Evolutionary conservation across 495 filamentous ascomycete species (phyloP), one percentile per base, ranked within the genome.

Genomic region (Tuber brumale): DNA sequence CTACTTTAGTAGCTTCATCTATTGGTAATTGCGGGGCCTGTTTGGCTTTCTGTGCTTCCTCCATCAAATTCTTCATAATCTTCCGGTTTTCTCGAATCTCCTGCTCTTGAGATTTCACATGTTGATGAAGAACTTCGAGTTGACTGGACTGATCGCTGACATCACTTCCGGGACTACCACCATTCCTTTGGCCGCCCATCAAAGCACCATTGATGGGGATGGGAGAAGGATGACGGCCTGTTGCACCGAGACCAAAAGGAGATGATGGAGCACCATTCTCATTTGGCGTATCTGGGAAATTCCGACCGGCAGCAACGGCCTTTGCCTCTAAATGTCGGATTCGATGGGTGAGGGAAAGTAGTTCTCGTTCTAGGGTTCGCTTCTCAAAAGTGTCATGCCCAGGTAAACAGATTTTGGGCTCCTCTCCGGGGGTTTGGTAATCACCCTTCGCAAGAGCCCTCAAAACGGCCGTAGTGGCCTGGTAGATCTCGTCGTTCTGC

Each of bases 21-120:
- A 70, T 88, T 86, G 82, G 90, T 87, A 80, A 91, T 87, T 79
- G 88, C 87, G 79, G 86, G 87, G 87, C 86, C 76, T 85, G 84
- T 51, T 87, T 86, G 43, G 89, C 89, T 74, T 89, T 86, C 75
- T 90, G 88, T 77, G 90, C 87, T 82, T 92, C 91, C 79, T 88
- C 85, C 79, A 88, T 85, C 75, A 91, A 79, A 81, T 89, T 88
- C 75, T 88, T 77, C 73, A 82, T 75, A 71, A 82, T 82, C 71
- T 82, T 82, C 61, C 75, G 77, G 69, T 80, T 82, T 46, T 82
- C 81, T 18, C 78, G 81, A 14, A 87, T 87, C 83, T 87, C 84
- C 69, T 86, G 84, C 44, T 86, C 86, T 81, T 87, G 86, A 74
- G 84, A 85, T 75, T 87, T 86, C 75, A 87, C 82, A 77, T 87